Base-by-base conservation (phyloP, 805 yeast genomes). In the Hanseniaspora jakobsenii region DNA sequence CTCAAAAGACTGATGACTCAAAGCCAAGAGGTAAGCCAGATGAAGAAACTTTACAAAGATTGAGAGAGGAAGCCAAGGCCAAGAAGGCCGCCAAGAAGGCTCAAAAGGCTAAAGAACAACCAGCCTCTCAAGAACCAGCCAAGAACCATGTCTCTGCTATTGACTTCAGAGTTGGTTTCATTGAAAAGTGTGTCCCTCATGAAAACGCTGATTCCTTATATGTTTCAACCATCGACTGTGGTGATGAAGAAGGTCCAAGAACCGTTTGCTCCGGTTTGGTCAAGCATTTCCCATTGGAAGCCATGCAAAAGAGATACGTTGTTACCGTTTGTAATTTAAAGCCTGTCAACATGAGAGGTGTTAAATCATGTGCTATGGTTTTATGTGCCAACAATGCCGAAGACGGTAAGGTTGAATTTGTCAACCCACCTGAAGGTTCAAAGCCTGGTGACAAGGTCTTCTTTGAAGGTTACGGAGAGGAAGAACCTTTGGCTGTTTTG, bases 321-420 rank as follows among this genome's bases (percentile, higher is more conserved):
- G 81, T 91, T 36, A 80, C 81, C 47, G 86, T 91, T 56, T 95
- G 96, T 55, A 93, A 93, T 71, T 75, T 91, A 66, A 91, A 91
- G 69, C 98, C 98, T 16, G 98, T 87, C 32, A 79, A 78, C 58
- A 91, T 91, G 99, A 81, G 98, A 68, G 97, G 98, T 52, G 77
- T 91, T 59, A 85, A 85, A 63, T 86, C 96, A 8, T 68, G 77
- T 41, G 99, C 95, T 42, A 91, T 91, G 99, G 97, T 91, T 38
- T 72, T 91, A 54, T 91, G 99, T 71, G 89, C 86, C 21, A 85
- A 95, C 31, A 40, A 40, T 24, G 32, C 45, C 16, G 78, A 70
- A 44, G 82, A 73, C 39, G 67, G 66, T 29, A 64, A 63, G 26
- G 95, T 91, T 48, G 97, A 91, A 66, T 86, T 91, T 56, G 87